Base-by-base conservation (phyloP, 2,329 filamentous ascomycete genomes). In the Dendrostoma leiphaemia region DNA sequence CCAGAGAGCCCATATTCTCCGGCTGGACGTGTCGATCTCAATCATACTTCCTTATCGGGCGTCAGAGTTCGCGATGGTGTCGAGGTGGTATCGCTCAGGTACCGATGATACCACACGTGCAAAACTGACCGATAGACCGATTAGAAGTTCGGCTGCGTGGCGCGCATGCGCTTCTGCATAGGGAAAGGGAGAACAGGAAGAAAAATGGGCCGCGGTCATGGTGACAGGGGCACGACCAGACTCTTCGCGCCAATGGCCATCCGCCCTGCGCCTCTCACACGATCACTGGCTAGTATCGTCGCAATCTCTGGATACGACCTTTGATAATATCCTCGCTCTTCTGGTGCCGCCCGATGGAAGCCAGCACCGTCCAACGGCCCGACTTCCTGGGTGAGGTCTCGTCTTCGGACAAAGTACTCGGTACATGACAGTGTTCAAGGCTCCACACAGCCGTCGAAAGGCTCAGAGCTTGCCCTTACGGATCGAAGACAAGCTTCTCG, bases 261-360 rank as follows among this genome's bases (percentile, higher is more conserved):
- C n/a, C n/a, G n/a, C 15, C 45, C 21, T 17, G 13, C 12, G 19
- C 23, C 15, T 19, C 32, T 26, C 21, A 37, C 45, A 38, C 24
- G 32, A 38, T 26, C 9, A 26, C 46, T 37, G 37, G 37, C 46
- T 28, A 10, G 35, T 38, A 38, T 17, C n/a, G 34, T 29, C 15
- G 51, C 47, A 57, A 57, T 57, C 45, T 57, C 54, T 51, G 29
- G 47, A 57, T 57, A 57, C 54, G 54, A 57, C 28, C 38, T 15
- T 26, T 15, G 9, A 21, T 26, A 3, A n/a, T n/a, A n/a, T n/a
- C n/a, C n/a, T n/a, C n/a, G n/a, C n/a, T n/a, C n/a, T n/a, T n/a
- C n/a, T n/a, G n/a, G n/a, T n/a, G n/a, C n/a, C n/a, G n/a, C n/a
- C 38, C 21, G 6, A 19, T 15, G 15, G 34, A 9, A 37, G 6